Percentiles rank a stretch among this genome's conserved stretches.
These are phyloP conservation scores for Spergularia azorica DNA, from an alignment of 179 eudicot species.

Conservation along the genomic window DNA sequence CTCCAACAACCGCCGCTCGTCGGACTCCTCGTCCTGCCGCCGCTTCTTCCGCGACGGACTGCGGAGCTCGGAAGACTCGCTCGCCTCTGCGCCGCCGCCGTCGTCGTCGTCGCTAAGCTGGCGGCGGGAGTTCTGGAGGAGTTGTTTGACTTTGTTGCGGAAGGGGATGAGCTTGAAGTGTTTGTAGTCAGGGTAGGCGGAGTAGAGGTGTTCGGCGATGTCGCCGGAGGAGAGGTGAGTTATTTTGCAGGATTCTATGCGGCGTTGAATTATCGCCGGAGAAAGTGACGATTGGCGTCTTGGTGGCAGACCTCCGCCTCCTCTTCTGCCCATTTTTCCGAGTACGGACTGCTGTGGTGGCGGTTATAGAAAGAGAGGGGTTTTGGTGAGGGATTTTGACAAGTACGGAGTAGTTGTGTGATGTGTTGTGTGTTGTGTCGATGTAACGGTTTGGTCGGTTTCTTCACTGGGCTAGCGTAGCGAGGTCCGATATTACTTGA, in stretches of 20 bases:
- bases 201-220: constrained; percentile 46
- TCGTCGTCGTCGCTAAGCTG: not conserved
- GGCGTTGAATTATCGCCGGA: constrained; percentile 34
- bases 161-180: constrained; percentile 35
- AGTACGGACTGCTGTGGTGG: no score
- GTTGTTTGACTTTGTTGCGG: constrained; percentile 24
- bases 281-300: constrained; percentile 21
- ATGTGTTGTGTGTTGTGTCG: no score
- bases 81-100: constrained; percentile 20
- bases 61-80: not conserved
- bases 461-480: no score
- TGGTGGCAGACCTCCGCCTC: constrained; percentile 17
- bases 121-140: constrained; percentile 19
- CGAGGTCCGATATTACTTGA: no score
- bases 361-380: no score
- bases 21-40: constrained; percentile 23
- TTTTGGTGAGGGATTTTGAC: no score
- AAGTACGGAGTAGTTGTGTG: no score
- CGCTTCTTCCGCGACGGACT: constrained; percentile 37
- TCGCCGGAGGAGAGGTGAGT: constrained; percentile 36
- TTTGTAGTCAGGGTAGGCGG: constrained; percentile 31
- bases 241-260: constrained; percentile 33
- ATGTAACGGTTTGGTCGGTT: no score
- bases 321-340: constrained; percentile 21
- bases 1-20: not conserved